These are phyloP conservation scores for Fomitopsis schrenkii DNA, from an alignment of 1,284 basidiomycete species.

Conservation along the genomic window DNA sequence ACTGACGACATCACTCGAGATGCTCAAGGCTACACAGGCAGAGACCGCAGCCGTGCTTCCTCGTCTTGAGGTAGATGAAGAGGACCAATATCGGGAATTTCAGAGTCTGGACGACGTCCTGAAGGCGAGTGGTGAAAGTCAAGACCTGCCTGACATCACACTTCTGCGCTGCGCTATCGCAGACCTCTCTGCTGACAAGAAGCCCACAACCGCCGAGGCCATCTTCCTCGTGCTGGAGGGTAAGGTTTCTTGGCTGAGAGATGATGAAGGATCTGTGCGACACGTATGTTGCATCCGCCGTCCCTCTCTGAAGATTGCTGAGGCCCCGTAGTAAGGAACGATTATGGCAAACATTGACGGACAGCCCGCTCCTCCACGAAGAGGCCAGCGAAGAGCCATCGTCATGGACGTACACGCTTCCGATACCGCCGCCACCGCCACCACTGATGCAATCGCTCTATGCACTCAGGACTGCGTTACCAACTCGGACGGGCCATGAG, in stretches of 20 bases:
- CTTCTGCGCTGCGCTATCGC: constrained; percentile 59
- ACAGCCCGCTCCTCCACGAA: constrained; percentile 43
- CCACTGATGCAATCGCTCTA: constrained; percentile 44
- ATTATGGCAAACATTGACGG: constrained; percentile 58
- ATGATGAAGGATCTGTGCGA: constrained; percentile 44
- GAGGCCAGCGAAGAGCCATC: constrained; percentile 25
- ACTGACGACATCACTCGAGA: constrained; percentile 47
- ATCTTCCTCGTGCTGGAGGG: constrained; percentile 54
- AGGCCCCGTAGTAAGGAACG: constrained; percentile 35
- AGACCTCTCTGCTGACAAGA: constrained; percentile 40
- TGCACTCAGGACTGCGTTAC: constrained; percentile 41
- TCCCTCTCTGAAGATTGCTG: neutral
- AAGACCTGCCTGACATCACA: constrained; percentile 44
- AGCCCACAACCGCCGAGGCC: constrained; percentile 49
- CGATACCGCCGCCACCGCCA: constrained; percentile 34
- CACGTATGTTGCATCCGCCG: constrained; percentile 38
- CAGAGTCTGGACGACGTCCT: constrained; percentile 44
- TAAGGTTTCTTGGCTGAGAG: constrained; percentile 51
- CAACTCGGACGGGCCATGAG: constrained; percentile 22
- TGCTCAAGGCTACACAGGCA: constrained; percentile 48
- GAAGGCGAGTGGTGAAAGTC: constrained; percentile 28
- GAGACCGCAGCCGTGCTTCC: constrained; percentile 55
- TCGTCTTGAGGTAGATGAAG: constrained; percentile 42
- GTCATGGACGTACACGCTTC: constrained; percentile 51
- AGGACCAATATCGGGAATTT: constrained; percentile 41